phyloP scores from a whole-genome alignment of 805 yeast species.

The Candida pseudofarinosa region DNA sequence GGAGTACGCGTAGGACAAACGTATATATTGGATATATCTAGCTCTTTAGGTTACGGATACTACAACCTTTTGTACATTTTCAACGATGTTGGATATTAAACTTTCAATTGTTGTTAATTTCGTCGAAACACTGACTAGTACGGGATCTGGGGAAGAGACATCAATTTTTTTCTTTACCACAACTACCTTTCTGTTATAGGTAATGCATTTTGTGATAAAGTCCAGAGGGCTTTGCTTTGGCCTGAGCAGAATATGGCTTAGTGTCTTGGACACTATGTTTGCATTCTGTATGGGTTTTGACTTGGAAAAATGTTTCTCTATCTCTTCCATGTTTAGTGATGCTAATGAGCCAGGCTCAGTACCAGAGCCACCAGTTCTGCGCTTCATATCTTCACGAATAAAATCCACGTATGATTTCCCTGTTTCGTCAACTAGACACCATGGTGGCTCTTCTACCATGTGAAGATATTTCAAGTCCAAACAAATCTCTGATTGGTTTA shows the following conservation, averaged over 20 bases:
- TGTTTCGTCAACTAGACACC: constrained; percentile 50
- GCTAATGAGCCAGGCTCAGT: constrained; percentile 5
- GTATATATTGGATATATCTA: too few species aligned
- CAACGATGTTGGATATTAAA: constrained; percentile 32
- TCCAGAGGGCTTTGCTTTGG: constrained; percentile 39
- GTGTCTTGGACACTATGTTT: constrained; percentile 16
- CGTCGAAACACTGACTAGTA: constrained; percentile 55
- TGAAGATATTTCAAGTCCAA: constrained; percentile 53
- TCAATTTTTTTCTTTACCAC: constrained; percentile 56
- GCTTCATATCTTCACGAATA: constrained; percentile 51
- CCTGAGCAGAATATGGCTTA: constrained; percentile 24
- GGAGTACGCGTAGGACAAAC: too few species aligned
- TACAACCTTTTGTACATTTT: constrained; percentile 9
- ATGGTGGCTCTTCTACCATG: constrained; percentile 53
- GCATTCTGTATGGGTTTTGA: not conserved
- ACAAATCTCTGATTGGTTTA: constrained; percentile 59
- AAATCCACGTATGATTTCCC: constrained; percentile 57
- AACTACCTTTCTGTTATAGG: constrained; percentile 57
- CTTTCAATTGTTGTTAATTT: constrained; percentile 62
- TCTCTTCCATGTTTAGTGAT: constrained; percentile 18
- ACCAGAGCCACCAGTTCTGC: constrained; percentile 12
- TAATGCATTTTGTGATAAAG: constrained; percentile 58
- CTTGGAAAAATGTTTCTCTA: constrained; percentile 12
- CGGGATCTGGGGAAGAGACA: constrained; percentile 65
- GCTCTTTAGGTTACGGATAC: not conserved